A percentile compares a stretch with the other conserved stretches of the same genome.
Evolutionary conservation across 2,329 filamentous ascomycete genomes (phyloP).

Genomic region (Xylariaceae sp.): DNA sequence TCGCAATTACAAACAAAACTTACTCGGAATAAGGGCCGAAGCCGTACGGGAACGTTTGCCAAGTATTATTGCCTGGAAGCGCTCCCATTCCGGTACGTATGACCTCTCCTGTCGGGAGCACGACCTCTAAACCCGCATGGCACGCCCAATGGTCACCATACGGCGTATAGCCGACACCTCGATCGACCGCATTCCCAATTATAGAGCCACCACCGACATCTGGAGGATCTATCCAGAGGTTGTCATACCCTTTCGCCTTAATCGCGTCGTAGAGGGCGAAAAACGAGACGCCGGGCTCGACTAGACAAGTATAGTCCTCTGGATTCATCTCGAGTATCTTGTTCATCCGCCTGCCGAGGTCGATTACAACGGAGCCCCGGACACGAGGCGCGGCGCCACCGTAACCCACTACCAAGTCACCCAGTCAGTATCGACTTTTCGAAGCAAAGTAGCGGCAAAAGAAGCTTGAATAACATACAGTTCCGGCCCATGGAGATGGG

Average conservation of each 20-base stretch:
- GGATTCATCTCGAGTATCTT: slow-evolving; percentile 57
- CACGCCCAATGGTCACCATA: slow-evolving; percentile 51
- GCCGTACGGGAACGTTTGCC: slow-evolving; percentile 51
- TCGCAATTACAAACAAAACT: slow-evolving; percentile 15
- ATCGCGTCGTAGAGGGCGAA: slow-evolving; percentile 54
- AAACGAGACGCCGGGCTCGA: slow-evolving; percentile 63
- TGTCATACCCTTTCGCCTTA: slow-evolving; percentile 46
- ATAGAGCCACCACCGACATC: slow-evolving; percentile 52
- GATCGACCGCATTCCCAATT: slow-evolving; percentile 53
- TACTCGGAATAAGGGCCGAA: slow-evolving; percentile 47
- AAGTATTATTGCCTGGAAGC: slow-evolving; percentile 46
- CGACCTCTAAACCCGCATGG: slow-evolving; percentile 51
- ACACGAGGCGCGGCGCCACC: slow-evolving; percentile 61
- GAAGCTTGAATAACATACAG: slow-evolving; percentile 29
- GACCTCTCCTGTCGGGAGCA: slow-evolving; percentile 49
- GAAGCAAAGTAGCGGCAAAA: background rate
- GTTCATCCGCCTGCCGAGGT: slow-evolving; percentile 60
- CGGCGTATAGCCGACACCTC: slow-evolving; percentile 54
- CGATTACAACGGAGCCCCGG: slow-evolving; percentile 55
- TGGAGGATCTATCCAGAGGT: slow-evolving; percentile 51
- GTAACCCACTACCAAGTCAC: slow-evolving; percentile 50
- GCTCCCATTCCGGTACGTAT: slow-evolving; percentile 50
- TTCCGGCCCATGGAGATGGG: slow-evolving; percentile 41
- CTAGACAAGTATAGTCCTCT: slow-evolving; percentile 54
- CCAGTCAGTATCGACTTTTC: slow-evolving; percentile 1